Percentiles rank a stretch among this genome's conserved stretches.
These are phyloP conservation scores for Microcos paniculata DNA, from an alignment of 345 rosid species.

Conservation along the genomic window DNA sequence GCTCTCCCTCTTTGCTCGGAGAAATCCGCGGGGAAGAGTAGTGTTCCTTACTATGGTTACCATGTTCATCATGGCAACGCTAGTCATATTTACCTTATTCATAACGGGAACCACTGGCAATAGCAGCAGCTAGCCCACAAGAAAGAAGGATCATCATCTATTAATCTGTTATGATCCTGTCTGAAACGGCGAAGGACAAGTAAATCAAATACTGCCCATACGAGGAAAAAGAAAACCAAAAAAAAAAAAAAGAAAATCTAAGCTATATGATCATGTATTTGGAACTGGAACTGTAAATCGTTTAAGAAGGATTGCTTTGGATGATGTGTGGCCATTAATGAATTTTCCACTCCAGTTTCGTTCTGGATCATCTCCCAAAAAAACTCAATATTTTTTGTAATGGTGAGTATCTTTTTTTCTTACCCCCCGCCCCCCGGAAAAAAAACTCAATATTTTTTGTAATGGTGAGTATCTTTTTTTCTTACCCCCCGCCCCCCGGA, in stretches of 20 bases:
- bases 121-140: slow-evolving; percentile 17
- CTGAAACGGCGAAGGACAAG: not conserved
- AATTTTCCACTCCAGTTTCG: slow-evolving; percentile 46
- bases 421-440: no score
- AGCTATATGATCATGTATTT: slow-evolving; percentile 31
- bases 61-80: slow-evolving; percentile 52
- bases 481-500: no score
- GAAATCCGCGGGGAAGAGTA: slow-evolving; percentile 37
- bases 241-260: not conserved
- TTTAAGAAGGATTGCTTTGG: slow-evolving; percentile 36
- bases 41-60: slow-evolving; percentile 40
- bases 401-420: slow-evolving; percentile 41
- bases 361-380: slow-evolving; percentile 20
- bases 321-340: slow-evolving; percentile 51
- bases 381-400: slow-evolving; percentile 18
- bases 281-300: slow-evolving; percentile 50
- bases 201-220: not conserved
- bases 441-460: slow-evolving; percentile 12
- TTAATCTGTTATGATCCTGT: not conserved
- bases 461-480: slow-evolving; percentile 41
- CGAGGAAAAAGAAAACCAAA: not conserved
- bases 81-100: slow-evolving; percentile 48
- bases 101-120: slow-evolving; percentile 68
- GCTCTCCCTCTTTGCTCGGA: slow-evolving; percentile 19
- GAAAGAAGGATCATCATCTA: not conserved